phyloP scores from a whole-genome alignment of 139 green algal species.

The Nannochloris sp. region DNA sequence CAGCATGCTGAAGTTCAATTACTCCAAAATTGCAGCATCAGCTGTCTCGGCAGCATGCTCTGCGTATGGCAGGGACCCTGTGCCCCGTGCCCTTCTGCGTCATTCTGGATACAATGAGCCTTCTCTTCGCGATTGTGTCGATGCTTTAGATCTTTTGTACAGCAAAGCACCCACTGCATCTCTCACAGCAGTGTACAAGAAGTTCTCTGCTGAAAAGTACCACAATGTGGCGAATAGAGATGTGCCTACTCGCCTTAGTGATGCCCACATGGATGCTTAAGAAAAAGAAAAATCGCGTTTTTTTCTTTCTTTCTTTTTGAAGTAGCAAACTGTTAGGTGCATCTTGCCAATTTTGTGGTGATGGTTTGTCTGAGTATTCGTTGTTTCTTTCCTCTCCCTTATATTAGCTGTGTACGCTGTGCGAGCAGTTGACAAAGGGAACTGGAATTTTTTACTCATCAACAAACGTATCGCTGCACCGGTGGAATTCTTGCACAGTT shows the following conservation, averaged over 20 bases:
- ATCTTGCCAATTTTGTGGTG: too few species aligned
- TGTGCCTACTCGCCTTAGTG: not conserved
- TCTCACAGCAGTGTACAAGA: slow-evolving; percentile 86
- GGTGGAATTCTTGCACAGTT: too few species aligned
- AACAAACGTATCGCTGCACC: too few species aligned
- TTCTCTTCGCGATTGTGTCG: slow-evolving; percentile 45
- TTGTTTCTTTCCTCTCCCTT: too few species aligned
- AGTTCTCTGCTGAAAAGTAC: slow-evolving; percentile 78
- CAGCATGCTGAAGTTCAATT: slow-evolving; percentile 52
- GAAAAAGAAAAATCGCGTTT: not conserved
- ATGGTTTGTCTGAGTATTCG: too few species aligned
- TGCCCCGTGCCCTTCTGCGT: slow-evolving; percentile 33
- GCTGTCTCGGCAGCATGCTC: slow-evolving; percentile 66
- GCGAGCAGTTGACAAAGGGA: too few species aligned
- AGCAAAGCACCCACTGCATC: slow-evolving; percentile 53
- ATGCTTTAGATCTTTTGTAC: slow-evolving; percentile 59
- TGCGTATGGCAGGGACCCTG: not conserved
- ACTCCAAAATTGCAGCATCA: slow-evolving; percentile 64
- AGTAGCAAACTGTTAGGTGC: too few species aligned
- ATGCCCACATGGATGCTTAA: not conserved
- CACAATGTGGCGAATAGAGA: slow-evolving; percentile 44
- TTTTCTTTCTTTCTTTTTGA: not conserved
- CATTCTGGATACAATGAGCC: slow-evolving; percentile 58
- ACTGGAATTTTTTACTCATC: too few species aligned
- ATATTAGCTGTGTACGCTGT: too few species aligned